These are phyloP conservation scores for Xenoacremonium recifei DNA, from an alignment of 2,329 filamentous ascomycete genomes.

Conservation along the genomic window DNA sequence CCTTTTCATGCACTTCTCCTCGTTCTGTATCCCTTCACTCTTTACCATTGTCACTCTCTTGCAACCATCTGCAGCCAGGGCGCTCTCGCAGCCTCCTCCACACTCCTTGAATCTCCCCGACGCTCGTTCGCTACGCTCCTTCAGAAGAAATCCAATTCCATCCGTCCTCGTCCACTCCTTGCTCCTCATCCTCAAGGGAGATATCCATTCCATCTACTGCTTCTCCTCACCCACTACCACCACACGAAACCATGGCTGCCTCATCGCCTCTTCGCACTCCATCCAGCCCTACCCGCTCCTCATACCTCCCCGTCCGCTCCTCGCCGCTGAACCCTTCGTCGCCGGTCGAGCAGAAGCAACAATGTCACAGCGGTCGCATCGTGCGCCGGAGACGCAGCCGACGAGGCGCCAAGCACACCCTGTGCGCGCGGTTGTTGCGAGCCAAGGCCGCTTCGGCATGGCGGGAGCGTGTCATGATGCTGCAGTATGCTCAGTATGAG, in stretches of 20 bases:
- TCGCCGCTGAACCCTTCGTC: constrained; percentile 31
- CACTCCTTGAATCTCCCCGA: no score
- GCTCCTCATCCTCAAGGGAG: no score
- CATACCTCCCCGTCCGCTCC: constrained; percentile 22
- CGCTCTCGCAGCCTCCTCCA: no score
- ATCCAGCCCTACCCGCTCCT: constrained; percentile 6
- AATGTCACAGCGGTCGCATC: constrained; percentile 14
- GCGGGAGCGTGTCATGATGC: constrained; percentile 32
- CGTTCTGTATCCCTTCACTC: no score
- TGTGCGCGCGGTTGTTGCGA: constrained; percentile 40
- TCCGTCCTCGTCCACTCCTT: no score
- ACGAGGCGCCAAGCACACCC: constrained; percentile 28
- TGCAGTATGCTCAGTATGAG: constrained; percentile 22
- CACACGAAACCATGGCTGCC: constrained; percentile 21
- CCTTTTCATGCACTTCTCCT: no score
- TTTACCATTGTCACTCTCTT: no score
- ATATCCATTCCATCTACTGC: no score
- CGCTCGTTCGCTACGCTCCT: no score
- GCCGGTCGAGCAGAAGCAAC: constrained; percentile 13
- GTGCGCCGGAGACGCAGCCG: constrained; percentile 17
- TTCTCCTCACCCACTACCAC: no score
- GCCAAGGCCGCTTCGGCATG: constrained; percentile 42
- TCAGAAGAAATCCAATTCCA: no score
- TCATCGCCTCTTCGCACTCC: constrained; percentile 14
- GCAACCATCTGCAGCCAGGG: no score